Base-by-base conservation (phyloP, 75 land plant species). In the Ceratopteris richardii region DNA sequence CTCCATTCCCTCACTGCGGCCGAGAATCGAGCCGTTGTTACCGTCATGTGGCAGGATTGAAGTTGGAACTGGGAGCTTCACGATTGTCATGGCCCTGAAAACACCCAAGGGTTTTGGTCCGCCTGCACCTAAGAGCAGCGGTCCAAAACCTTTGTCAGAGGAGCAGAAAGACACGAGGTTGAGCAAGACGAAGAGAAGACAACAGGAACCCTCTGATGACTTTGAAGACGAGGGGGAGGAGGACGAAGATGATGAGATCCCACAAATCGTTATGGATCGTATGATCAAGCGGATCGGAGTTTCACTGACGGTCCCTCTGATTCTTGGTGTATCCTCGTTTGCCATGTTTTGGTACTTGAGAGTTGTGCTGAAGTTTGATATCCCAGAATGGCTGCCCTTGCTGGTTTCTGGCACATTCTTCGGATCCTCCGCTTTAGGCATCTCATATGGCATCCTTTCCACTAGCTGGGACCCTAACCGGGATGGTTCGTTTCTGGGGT, bases 361-460 rank as follows among this genome's bases (percentile, higher is more conserved):
- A 66, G 77, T 71, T 46, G 50, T 62, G 46, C 31, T 61, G 27
- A 51, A 79, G 48, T 66, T 77, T 78, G 85, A 84, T 42, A 72
- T 84, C 25, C 93, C 97, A 11, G 62, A 53, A n/a, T 84, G 92
- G 88, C 59, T 87, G 30, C 93, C 85, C 19, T 51, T 87, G 3
- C 42, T 87, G 27, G 80, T 81, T 3, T 79, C 69, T 4, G 50
- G 80, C 22, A 1, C 77, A 19, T 53, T 74, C 0, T 91, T 91
- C 52, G 97, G 97, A 21, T 48, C 71, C 0, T 69, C 88, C 2
- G 81, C 81, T 0, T 41, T 84, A 18, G 97, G 97, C 21, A 79
- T 84, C 29, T 79, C 81, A 13, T 91, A 87, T 53, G 97, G 92
- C 29, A 65, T 84, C 7, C 29, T 91, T 41, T 87, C 93, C 24